Conservation (phyloP, 352 stramenopile species). For the Ochromonadaceae sp. region DNA sequence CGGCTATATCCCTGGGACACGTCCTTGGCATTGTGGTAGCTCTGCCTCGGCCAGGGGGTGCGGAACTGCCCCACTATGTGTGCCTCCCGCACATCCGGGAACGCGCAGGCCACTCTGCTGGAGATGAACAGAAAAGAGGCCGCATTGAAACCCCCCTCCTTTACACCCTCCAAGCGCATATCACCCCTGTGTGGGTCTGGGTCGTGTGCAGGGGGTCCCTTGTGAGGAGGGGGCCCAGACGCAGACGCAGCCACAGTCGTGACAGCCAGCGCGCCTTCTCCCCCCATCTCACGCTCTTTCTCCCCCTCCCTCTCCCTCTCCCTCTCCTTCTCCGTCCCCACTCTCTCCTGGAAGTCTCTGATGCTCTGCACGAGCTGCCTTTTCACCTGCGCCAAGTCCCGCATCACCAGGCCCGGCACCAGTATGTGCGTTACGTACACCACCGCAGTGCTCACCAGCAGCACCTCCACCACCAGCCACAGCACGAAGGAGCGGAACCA, state of each 20-base stretch:
- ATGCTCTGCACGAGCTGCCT: too few relatives aligned
- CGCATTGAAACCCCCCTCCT: not conserved
- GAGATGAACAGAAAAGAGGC: slow-evolving; percentile 5
- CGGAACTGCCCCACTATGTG: not conserved
- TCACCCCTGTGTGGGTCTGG: too few relatives aligned
- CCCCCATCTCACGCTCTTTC: too few relatives aligned
- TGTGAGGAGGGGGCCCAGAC: too few relatives aligned
- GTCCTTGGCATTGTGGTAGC: slow-evolving; percentile 1
- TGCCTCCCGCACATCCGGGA: not conserved
- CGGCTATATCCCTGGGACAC: not conserved
- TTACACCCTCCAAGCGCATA: too few relatives aligned
- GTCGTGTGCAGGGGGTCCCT: too few relatives aligned
- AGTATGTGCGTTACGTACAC: not conserved
- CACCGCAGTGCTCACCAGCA: not conserved
- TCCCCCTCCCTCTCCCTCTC: too few relatives aligned
- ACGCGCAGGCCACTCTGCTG: not conserved
- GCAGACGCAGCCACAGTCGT: too few relatives aligned
- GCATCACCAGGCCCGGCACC: not conserved
- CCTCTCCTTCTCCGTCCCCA: too few relatives aligned
- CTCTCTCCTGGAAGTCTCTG: too few relatives aligned
- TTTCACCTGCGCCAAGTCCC: not conserved
- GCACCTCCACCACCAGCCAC: slow-evolving; percentile 9
- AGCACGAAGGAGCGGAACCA: not conserved
- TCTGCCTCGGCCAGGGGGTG: not conserved
- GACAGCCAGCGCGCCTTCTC: too few relatives aligned